Percentiles rank a stretch among this genome's conserved stretches.
Conservation (phyloP, 2,329 filamentous ascomycete genomes). For the Ascochyta viciae-villosae region DNA sequence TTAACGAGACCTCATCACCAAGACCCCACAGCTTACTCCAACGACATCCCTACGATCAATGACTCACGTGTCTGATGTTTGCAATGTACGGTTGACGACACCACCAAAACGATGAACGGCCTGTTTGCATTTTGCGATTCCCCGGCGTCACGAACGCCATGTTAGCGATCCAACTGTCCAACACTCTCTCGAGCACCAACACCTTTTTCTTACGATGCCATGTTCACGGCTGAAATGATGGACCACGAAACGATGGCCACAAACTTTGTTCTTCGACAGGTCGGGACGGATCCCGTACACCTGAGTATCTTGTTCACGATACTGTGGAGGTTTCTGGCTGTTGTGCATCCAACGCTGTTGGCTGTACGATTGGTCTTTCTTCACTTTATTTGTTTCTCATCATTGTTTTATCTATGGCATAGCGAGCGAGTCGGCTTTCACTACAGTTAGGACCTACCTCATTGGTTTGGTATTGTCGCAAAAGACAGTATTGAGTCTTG, state of each 20-base stretch:
- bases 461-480: constrained; percentile 14
- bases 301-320: constrained; percentile 19
- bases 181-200: constrained; percentile 35
- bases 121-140: constrained; percentile 46
- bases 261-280: constrained; percentile 15
- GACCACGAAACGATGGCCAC: constrained; percentile 34
- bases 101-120: constrained; percentile 41
- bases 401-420: constrained; percentile 49
- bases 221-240: constrained; percentile 38
- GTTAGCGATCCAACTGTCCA: constrained; percentile 45
- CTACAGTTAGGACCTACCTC: constrained; percentile 17
- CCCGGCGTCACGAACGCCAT: constrained; percentile 46
- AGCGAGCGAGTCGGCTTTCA: constrained; percentile 41
- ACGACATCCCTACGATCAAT: constrained; percentile 40
- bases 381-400: constrained; percentile 32
- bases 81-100: constrained; percentile 45
- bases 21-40: constrained; percentile 33
- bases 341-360: constrained; percentile 14
- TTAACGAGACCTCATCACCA: constrained; percentile 37
- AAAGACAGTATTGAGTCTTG: constrained; percentile 6
- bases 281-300: constrained; percentile 8
- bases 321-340: not conserved
- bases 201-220: constrained; percentile 35
- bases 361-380: constrained; percentile 19
- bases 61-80: constrained; percentile 43